phyloP scores from a whole-genome alignment of 257 asterid genomes.

The Solanum clarkiae region DNA sequence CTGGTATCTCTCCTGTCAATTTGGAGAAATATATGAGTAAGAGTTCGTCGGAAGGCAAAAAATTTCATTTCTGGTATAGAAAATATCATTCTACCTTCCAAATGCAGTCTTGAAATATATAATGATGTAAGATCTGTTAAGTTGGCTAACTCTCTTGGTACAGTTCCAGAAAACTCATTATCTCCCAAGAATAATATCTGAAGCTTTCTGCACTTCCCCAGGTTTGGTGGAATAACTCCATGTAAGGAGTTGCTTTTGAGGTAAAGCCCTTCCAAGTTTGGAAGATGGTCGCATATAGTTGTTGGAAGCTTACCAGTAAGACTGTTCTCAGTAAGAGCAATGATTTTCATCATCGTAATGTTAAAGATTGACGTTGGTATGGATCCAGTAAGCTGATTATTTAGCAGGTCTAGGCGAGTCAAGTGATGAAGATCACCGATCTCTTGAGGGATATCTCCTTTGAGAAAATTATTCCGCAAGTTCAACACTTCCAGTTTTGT shows the following conservation, averaged over 20 bases:
- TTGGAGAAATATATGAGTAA: not conserved
- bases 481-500: not conserved
- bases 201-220: not conserved
- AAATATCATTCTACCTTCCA: not conserved
- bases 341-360: not conserved
- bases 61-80: not conserved
- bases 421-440: not conserved
- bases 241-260: not conserved
- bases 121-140: not conserved
- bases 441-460: slow-evolving; percentile 5
- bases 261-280: not conserved
- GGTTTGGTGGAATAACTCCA: not conserved
- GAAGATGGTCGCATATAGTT: slow-evolving; percentile 5
- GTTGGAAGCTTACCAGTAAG: slow-evolving; percentile 10
- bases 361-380: not conserved
- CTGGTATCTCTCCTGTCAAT: too few relatives aligned
- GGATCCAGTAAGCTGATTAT: slow-evolving; percentile 5
- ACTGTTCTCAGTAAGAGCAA: not conserved
- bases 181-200: not conserved
- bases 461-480: not conserved
- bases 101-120: not conserved
- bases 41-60: not conserved
- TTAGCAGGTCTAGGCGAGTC: not conserved
- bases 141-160: not conserved
- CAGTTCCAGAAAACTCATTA: not conserved